Percentiles rank a stretch among this genome's conserved stretches.
Evolutionary conservation across 2,329 filamentous ascomycete genomes (phyloP).

Genomic region (Metarhizium robertsii): DNA sequence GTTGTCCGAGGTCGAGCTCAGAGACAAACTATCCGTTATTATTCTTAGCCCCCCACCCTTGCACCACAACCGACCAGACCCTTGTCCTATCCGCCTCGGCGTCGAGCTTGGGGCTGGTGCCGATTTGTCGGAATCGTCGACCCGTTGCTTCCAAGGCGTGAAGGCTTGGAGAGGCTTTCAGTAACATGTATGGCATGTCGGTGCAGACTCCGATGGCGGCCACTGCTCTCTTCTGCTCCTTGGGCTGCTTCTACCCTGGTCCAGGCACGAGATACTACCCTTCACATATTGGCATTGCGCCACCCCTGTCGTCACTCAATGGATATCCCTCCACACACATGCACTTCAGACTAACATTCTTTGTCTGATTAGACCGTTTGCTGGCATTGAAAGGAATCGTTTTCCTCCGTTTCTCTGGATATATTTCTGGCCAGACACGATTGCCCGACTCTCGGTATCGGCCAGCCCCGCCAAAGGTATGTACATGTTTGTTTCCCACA

Average conservation of each 20-base stretch:
- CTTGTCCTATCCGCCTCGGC: conserved; percentile 1
- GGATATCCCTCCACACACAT: neutral
- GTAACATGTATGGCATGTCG: neutral
- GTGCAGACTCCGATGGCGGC: neutral
- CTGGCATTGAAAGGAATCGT: neutral
- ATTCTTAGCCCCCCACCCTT: conserved; percentile 1
- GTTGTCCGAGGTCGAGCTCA: neutral
- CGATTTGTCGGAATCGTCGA: conserved; percentile 5
- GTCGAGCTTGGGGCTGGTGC: conserved; percentile 1
- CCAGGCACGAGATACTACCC: neutral
- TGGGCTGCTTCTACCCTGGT: neutral
- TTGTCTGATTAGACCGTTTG: neutral
- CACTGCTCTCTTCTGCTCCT: neutral
- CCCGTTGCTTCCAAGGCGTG: neutral
- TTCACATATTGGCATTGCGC: neutral
- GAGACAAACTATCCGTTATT: neutral
- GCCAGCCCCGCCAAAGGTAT: neutral
- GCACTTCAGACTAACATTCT: conserved; percentile 3
- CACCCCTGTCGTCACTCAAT: conserved; percentile 1
- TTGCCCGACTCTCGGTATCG: neutral
- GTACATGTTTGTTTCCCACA: neutral
- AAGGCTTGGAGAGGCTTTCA: neutral
- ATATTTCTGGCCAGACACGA: neutral
- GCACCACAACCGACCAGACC: neutral
- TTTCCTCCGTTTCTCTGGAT: neutral